Evolutionary conservation across 192 early-diverging fungal species (phyloP), one percentile per base, ranked within the genome.

Genomic region (Podila clonocystis): DNA sequence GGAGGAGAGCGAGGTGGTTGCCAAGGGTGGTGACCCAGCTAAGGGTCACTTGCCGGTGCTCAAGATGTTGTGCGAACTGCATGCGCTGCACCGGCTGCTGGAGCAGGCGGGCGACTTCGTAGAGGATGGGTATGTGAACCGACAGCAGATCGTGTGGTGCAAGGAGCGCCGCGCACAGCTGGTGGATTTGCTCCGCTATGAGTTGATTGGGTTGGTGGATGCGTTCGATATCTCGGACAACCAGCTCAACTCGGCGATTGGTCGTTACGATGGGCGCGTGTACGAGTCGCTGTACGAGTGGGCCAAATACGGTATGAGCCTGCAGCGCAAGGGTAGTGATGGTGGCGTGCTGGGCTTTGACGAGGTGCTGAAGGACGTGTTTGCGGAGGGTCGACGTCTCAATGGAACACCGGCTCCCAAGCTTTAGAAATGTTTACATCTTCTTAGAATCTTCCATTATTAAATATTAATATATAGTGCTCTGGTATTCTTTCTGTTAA

Each of bases 191-290:
- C 67, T 95, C 26, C 87, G 94, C 62, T 82, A 85, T 61, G 91
- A 95, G 65, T 86, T 91, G 24, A 86, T 97, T 71, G 87, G 92
- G 9, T 75, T 94, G n/a, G 93, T 93, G n/a, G 95, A 97, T 73
- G 88, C 94, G 19, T 95, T 94, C 73, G 93, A 93, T 63, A 90
- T 91, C 84, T 89, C 93, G 26, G 95, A 97, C 84, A 94, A 93
- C 73, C 86, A 94, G 33, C 82, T 97, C 73, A 94, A 92, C 84
- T 93, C 93, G 66, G 94, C 95, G 7, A 83, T 97, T 19, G 95
- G 95, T n/a, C 88, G 93, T 62, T 91, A 89, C 74, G 94, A 95
- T 70, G 95, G 95, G 70, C 86, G 94, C 68, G 89, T 94, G 13
- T 95, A 94, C 77, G 91, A 91, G 70, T 83, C 89, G 62, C 91